Evolutionary conservation across 2,329 filamentous ascomycete species (phyloP).

Genomic region (Ceratocystiopsis minuta): DNA sequence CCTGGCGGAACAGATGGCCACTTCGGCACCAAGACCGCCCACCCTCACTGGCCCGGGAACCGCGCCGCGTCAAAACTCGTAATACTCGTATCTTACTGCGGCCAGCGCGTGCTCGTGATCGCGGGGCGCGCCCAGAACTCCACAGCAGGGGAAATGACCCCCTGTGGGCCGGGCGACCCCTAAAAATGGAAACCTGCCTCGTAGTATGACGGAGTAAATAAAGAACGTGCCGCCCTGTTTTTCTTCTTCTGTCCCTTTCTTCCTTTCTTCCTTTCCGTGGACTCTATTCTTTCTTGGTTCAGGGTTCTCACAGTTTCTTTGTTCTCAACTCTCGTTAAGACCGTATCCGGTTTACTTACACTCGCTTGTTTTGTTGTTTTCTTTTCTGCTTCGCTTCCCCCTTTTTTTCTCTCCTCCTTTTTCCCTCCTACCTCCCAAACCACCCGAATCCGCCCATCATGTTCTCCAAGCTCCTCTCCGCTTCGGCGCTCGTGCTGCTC

Average conservation of each 20-base stretch:
- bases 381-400: background rate
- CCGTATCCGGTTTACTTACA: background rate
- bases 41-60: no score
- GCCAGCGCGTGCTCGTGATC: no score
- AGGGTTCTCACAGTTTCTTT: background rate
- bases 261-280: background rate
- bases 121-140: no score
- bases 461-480: conserved; percentile 27
- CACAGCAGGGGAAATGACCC: no score
- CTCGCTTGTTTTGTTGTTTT: background rate
- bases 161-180: no score
- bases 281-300: background rate
- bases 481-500: conserved; percentile 29
- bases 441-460: conserved; percentile 14
- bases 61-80: no score
- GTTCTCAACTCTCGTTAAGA: background rate
- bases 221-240: background rate
- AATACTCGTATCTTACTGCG: no score
- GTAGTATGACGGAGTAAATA: no score
- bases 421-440: background rate
- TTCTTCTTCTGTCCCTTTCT: background rate
- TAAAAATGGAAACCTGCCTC: no score
- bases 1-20: no score
- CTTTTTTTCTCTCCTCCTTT: background rate
- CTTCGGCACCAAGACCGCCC: no score